These are phyloP conservation scores for Delphinella strobiligena DNA, from an alignment of 2,329 filamentous ascomycete genomes.

Conservation along the genomic window DNA sequence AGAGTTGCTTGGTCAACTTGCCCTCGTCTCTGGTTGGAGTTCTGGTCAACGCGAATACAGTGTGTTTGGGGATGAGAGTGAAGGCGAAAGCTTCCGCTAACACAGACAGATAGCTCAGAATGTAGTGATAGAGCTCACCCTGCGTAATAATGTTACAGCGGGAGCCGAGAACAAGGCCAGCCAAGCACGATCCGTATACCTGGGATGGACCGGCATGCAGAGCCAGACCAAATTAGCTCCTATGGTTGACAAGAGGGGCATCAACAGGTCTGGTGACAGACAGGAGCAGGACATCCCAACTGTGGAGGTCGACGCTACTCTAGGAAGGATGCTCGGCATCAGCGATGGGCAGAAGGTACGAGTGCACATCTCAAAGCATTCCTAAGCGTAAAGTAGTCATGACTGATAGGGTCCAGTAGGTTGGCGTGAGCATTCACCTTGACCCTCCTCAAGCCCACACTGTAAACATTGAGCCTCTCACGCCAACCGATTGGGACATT, in stretches of 20 bases:
- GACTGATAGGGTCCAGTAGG: constrained; percentile 28
- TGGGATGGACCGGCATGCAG: constrained; percentile 97
- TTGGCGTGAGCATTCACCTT: constrained; percentile 60
- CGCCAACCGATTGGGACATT: constrained; percentile 95
- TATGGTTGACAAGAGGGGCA: constrained; percentile 61
- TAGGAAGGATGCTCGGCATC: constrained; percentile 66
- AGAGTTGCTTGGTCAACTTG: constrained; percentile 91
- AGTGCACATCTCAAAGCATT: neutral
- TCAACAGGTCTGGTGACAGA: constrained; percentile 31
- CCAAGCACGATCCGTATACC: constrained; percentile 55
- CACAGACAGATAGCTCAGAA: constrained; percentile 68
- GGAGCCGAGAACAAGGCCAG: constrained; percentile 26
- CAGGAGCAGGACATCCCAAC: constrained; percentile 65
- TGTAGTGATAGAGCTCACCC: constrained; percentile 86
- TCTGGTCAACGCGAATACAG: constrained; percentile 79
- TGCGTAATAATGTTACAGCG: constrained; percentile 46
- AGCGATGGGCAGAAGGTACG: constrained; percentile 70
- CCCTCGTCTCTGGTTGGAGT: constrained; percentile 73
- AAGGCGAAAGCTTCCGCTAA: constrained; percentile 13
- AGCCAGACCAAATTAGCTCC: constrained; percentile 72
- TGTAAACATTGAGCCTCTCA: constrained; percentile 91
- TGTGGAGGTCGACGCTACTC: constrained; percentile 78
- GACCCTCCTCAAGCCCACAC: constrained; percentile 87
- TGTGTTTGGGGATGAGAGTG: constrained; percentile 31
- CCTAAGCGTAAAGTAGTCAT: constrained; percentile 23